Evolutionary conservation across 805 yeast genomes (phyloP), one percentile per base, ranked within the genome.

Genomic region (Komagataella ulmi): DNA sequence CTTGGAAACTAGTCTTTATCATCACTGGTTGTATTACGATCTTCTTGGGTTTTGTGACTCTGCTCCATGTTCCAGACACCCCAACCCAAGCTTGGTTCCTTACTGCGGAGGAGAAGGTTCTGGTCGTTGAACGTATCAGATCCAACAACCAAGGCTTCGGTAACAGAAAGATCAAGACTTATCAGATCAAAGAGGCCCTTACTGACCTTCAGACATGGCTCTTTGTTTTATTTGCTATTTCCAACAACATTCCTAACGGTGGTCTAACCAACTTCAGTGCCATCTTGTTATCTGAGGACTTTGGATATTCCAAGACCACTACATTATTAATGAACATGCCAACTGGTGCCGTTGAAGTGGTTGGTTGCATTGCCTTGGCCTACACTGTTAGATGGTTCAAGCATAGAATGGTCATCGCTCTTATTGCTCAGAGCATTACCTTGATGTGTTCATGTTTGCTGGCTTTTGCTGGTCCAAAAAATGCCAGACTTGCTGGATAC

Each of bases 131-230:
- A 61, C 72, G 81, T 56, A 77, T 76, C 55, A 74, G 81, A 56
- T 58, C 56, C 18, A 79, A 75, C 64, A 77, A 73, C 57, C 82
- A 74, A 57, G 85, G 84, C 43, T 76, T 74, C 59, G 83, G 83
- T 52, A 76, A 73, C 56, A 73, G 66, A 56, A 65, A 69, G 47
- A 77, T 80, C 72, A 80, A 80, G 58, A 66, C 65, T 70, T 62
- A 70, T 51, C 87, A 83, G 61, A 65, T 79, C 46, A 63, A 60
- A 19, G 84, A 81, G 59, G 75, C 78, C 8, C 51, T 78, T 36
- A 57, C 58, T 8, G 87, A 82, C 57, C 52, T 65, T 49, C 73
- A 75, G 57, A 69, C 77, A 7, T 79, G 79, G 76, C 55, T 77
- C 18, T 64, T 70, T 54, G 68, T 78, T 53, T 54, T 66, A 3